phyloP scores from a whole-genome alignment of 140 eudicot species.

The Bidens hawaiensis region DNA sequence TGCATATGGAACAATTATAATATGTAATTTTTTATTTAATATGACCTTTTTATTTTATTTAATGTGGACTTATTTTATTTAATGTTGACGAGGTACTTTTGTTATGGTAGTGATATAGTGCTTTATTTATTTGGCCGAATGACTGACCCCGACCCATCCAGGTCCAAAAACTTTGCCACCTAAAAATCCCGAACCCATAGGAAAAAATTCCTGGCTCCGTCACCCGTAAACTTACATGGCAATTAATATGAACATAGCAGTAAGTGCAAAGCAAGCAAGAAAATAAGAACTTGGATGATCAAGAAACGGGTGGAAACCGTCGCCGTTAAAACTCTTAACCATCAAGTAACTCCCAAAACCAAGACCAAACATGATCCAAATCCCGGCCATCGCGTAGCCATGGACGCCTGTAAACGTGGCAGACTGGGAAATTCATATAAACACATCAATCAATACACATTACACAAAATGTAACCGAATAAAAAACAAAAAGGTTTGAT shows the following conservation, averaged over 20 bases:
- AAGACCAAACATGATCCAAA: slow-evolving; percentile 55
- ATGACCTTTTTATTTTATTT: too few relatives aligned
- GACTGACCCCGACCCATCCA: too few relatives aligned
- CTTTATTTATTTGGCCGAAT: too few relatives aligned
- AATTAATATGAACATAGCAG: slow-evolving; percentile 32
- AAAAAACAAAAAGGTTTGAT: background rate
- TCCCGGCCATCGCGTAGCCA: slow-evolving; percentile 60
- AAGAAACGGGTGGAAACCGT: slow-evolving; percentile 24
- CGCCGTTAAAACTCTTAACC: slow-evolving; percentile 23
- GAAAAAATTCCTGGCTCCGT: too few relatives aligned
- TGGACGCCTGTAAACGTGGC: slow-evolving; percentile 71
- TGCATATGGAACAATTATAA: too few relatives aligned
- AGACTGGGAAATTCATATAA: slow-evolving; percentile 45
- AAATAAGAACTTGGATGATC: slow-evolving; percentile 33
- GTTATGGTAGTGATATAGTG: too few relatives aligned
- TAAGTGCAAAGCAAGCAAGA: slow-evolving; percentile 32
- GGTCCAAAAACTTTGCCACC: too few relatives aligned
- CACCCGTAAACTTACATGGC: slow-evolving; percentile 58
- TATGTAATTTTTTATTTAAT: too few relatives aligned
- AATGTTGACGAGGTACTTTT: too few relatives aligned
- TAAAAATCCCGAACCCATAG: too few relatives aligned
- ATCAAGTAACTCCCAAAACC: slow-evolving; percentile 41
- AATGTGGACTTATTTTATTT: too few relatives aligned
- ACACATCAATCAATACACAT: too few relatives aligned
- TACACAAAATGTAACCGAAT: slow-evolving; percentile 14